Evolutionary conservation across 352 stramenopile species (phyloP), one percentile per base, ranked within the genome.

Genomic region (Pythium apleroticum): DNA sequence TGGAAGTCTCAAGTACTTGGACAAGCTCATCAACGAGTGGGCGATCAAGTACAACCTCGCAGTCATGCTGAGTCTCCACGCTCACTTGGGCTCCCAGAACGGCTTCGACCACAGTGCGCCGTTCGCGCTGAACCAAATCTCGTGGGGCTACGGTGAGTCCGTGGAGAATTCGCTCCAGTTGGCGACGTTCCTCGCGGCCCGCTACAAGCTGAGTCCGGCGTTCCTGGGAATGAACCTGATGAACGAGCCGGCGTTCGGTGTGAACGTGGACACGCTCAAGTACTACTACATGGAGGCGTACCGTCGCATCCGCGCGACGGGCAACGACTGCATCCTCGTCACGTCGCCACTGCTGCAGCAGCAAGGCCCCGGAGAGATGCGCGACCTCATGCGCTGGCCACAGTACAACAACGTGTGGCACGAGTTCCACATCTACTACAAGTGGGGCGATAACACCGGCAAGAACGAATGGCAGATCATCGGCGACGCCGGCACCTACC

Each of bases 61-160:
- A 1, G 80, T 89, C 12, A 71, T 87, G 55, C 57, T 88, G 15
- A 87, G 78, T 49, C 68, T 88, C 14, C 80, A 88, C 57, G 65
- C 76, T 1, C 76, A 86, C 46, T 63, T 76, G 20, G 76, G 78
- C 9, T 87, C 77, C 3, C 78, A 90, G 63, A 90, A 90, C 28
- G 77, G 78, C 12, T 73, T 69, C 61, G 79, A 86, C 53, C 76
- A 86, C 50, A 89, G 74, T 28, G 57, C 73, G 3, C 76, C 75
- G 43, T 19, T 59, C 2, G 59, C 60, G 0, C 52, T 68, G 19
- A 37, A 60, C 0, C 33, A 27, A 1, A 41, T 57, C 0, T 19
- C 52, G 10, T 90, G 81, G 81, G 69, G 63, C 27, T 37, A 66
- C 0, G 69, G 30, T 1, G 25, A 71, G 5, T 41, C 33, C 68